Evolutionary conservation across 495 filamentous ascomycete genomes (phyloP).

Genomic region (Penicillium nucicola): DNA sequence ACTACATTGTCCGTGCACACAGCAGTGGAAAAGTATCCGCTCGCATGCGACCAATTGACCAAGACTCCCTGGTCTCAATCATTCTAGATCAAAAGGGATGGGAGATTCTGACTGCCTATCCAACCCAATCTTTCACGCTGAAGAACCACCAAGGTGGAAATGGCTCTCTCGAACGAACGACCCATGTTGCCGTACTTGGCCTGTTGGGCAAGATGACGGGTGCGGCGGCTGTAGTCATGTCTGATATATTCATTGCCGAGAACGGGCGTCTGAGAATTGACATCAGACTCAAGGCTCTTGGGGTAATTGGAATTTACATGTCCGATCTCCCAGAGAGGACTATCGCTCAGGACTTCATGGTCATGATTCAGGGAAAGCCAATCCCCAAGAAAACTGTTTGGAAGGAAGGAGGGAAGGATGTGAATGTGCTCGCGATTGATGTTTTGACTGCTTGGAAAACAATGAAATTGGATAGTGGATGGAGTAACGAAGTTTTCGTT

Average conservation of each 20-base stretch:
- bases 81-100: slow-evolving; percentile 63
- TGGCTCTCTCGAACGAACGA: slow-evolving; percentile 6
- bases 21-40: slow-evolving; percentile 60
- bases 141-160: slow-evolving; percentile 13
- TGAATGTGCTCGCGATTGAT: slow-evolving; percentile 72
- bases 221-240: slow-evolving; percentile 67
- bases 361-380: slow-evolving; percentile 66
- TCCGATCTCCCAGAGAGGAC: slow-evolving; percentile 58
- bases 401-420: slow-evolving; percentile 43
- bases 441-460: slow-evolving; percentile 74
- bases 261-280: slow-evolving; percentile 61
- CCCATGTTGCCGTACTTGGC: slow-evolving; percentile 67
- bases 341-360: slow-evolving; percentile 68
- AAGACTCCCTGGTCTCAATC: slow-evolving; percentile 51
- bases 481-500: slow-evolving; percentile 80
- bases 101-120: slow-evolving; percentile 79
- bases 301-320: slow-evolving; percentile 68
- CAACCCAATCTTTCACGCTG: slow-evolving; percentile 53
- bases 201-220: slow-evolving; percentile 89
- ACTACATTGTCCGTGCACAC: slow-evolving; percentile 73
- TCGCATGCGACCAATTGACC: slow-evolving; percentile 36
- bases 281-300: slow-evolving; percentile 74
- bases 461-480: slow-evolving; percentile 66
- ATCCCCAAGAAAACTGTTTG: slow-evolving; percentile 67
- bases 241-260: slow-evolving; percentile 51